These are phyloP conservation scores for Cercospora beticola DNA, from an alignment of 2,329 filamentous ascomycete genomes.

Conservation along the genomic window DNA sequence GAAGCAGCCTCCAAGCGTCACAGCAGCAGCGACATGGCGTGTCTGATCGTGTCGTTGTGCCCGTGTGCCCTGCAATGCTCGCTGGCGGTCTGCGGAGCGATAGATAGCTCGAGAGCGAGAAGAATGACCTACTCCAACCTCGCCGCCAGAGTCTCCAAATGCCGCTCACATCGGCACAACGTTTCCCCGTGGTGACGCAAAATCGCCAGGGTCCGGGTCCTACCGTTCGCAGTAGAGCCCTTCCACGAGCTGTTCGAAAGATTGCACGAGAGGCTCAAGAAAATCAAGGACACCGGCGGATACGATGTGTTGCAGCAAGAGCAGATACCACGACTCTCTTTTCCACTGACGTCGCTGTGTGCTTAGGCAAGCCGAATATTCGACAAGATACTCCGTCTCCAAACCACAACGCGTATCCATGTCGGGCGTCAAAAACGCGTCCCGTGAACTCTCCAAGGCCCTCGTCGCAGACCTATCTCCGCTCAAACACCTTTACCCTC, in stretches of 20 bases:
- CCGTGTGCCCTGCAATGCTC: neutral
- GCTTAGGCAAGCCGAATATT: neutral
- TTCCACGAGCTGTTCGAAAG: neutral
- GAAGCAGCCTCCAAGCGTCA: neutral
- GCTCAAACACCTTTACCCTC: constrained; percentile 31
- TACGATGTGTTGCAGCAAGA: neutral
- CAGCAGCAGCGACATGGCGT: constrained; percentile 1
- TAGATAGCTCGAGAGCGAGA: neutral
- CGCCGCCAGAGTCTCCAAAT: constrained; percentile 1
- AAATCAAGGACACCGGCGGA: neutral
- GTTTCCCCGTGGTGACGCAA: constrained; percentile 1
- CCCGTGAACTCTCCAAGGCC: neutral
- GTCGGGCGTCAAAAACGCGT: neutral
- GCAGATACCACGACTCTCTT: neutral
- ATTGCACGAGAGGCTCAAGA: neutral
- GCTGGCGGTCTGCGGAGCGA: neutral
- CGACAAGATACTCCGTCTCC: neutral
- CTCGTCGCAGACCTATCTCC: constrained; percentile 14
- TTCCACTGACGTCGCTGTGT: neutral
- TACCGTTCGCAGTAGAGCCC: neutral
- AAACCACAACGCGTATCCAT: neutral
- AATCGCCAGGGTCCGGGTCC: neutral
- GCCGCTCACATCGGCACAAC: neutral
- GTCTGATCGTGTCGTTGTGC: neutral
- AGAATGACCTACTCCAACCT: neutral